Evolutionary conservation across 2,329 filamentous ascomycete genomes (phyloP), one percentile per base, ranked within the genome.

Genomic region (Beauveria sp.): DNA sequence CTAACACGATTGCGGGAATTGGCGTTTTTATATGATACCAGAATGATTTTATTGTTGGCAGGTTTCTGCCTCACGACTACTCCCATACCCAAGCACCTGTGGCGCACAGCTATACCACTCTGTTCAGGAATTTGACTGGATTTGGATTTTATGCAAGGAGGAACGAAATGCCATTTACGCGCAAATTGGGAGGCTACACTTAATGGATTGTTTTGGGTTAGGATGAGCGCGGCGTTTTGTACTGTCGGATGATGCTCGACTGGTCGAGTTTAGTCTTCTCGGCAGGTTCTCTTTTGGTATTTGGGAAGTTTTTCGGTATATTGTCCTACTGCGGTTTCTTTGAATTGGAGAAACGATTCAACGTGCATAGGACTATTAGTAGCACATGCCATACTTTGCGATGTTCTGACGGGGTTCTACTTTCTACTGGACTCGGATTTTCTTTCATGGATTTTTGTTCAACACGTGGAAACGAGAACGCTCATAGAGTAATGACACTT

Each of bases 111-210:
- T 43, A 61, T 55, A 54, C 20, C 42, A 55, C 20, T 54, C 73
- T 78, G 67, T 60, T 52, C 24, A 52, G 57, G 20, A 34, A 12
- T 40, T 49, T 42, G 9, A 20, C 14, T 42, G 20, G n/a, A 49
- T 50, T 58, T 22, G 38, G 14, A 40, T 24, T 57, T 42, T 51
- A 48, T 22, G 31, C 22, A 22, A 28, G 20, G 18, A 26, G 22
- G 31, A n/a, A 42, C 31, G 45, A 16, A 50, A 50, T 57, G 55
- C 48, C 18, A 34, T 43, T 51, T 16, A 50, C 34, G 18, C 12
- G 48, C 38, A 51, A 24, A 34, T 26, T 42, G 57, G 57, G 57
- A 51, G 57, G 43, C n/a, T 52, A 26, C 46, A 31, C 18, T 60
- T 43, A 20, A 20, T 60, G 40, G 51, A 12, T 52, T 60, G 26